Percentiles rank a stretch among this genome's conserved stretches.
Conservation (phyloP, 1,139 yeast species). For the Hemisphaericaspora xylanilytica region DNA sequence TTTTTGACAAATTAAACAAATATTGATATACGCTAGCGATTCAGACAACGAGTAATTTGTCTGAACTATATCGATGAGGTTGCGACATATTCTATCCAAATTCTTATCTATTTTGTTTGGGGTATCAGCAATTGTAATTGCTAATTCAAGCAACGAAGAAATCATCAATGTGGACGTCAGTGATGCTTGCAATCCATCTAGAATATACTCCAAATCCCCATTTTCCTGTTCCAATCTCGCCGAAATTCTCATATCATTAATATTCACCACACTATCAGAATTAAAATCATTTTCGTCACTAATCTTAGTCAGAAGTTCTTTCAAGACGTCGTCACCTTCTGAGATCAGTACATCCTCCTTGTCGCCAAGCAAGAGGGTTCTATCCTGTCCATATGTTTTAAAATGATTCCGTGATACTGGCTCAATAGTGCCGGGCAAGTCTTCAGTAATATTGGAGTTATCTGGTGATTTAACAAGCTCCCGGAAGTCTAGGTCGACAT, state of each 20-base stretch:
- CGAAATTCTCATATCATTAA: slow-evolving; percentile 21
- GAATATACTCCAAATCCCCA: slow-evolving; percentile 17
- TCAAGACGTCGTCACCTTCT: slow-evolving; percentile 1
- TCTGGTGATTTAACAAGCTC: background rate
- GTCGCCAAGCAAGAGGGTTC: background rate
- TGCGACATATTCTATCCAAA: background rate
- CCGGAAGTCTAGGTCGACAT: background rate
- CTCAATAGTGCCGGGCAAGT: background rate
- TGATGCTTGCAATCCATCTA: slow-evolving; percentile 20
- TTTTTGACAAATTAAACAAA: background rate
- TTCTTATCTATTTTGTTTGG: background rate
- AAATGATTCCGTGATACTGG: background rate
- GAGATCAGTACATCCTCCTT: background rate
- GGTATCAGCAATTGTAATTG: background rate
- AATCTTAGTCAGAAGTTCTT: slow-evolving; percentile 9
- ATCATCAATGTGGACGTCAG: slow-evolving; percentile 1
- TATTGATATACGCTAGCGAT: background rate
- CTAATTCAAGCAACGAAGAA: slow-evolving; percentile 9
- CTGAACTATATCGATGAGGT: background rate
- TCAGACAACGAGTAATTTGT: background rate
- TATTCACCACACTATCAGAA: slow-evolving; percentile 11
- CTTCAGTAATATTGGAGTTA: background rate
- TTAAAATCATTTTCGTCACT: slow-evolving; percentile 14
- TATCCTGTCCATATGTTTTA: slow-evolving; percentile 3
- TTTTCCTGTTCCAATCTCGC: slow-evolving; percentile 12